Evolutionary conservation across 345 rosid genomes (phyloP).

Genomic region (Lepidium didymum): DNA sequence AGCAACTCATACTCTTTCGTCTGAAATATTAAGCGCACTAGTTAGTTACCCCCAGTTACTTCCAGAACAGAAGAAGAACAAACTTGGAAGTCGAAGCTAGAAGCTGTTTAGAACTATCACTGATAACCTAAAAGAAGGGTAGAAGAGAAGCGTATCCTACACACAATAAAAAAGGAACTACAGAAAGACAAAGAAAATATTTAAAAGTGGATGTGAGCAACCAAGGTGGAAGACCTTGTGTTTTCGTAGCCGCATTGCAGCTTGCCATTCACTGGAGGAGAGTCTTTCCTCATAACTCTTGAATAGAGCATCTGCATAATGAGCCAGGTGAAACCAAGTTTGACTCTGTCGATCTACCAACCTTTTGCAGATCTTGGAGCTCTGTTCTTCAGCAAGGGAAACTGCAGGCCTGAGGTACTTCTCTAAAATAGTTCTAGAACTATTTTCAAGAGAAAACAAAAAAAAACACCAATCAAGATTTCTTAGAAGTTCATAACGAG

Average conservation of each 20-base stretch:
- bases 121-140: neutral
- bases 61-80: constrained; percentile 1
- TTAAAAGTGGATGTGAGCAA: neutral
- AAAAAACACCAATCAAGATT: neutral
- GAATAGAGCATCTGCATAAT: constrained; percentile 87
- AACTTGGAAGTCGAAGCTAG: neutral
- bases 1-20: constrained; percentile 73
- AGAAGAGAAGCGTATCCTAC: neutral
- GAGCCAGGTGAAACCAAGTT: constrained; percentile 86
- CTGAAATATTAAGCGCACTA: constrained; percentile 36
- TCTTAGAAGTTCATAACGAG: constrained; percentile 6
- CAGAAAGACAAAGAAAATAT: neutral
- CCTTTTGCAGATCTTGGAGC: constrained; percentile 41
- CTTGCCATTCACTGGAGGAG: constrained; percentile 93
- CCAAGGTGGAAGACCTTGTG: constrained; percentile 57
- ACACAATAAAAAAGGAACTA: neutral
- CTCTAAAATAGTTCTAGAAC: constrained; percentile 92
- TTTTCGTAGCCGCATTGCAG: constrained; percentile 82
- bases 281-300: constrained; percentile 87
- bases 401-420: constrained; percentile 91
- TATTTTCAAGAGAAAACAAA: constrained; percentile 32
- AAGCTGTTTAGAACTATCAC: neutral
- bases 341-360: constrained; percentile 68
- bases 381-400: constrained; percentile 57
- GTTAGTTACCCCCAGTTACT: neutral